These are phyloP conservation scores for Claviceps sp. DNA, from an alignment of 2,329 filamentous ascomycete species.

Conservation along the genomic window DNA sequence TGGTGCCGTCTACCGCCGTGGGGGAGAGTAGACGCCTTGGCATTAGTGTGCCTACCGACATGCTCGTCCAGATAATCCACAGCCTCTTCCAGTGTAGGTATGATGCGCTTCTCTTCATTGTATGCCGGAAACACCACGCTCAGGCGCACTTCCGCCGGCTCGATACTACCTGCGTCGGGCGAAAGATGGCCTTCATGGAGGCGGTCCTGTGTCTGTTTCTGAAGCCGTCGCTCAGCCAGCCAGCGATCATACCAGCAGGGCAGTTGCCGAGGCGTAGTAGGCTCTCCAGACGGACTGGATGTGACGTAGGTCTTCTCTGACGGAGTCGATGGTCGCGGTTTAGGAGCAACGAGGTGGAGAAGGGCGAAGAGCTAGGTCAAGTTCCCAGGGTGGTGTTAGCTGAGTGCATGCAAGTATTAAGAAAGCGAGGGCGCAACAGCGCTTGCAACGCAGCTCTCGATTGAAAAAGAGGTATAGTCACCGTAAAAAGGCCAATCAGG, in stretches of 20 bases:
- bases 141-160: conserved; percentile 69
- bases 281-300: conserved; percentile 43
- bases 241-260: conserved; percentile 82
- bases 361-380: conserved; percentile 40
- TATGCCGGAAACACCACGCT: conserved; percentile 90
- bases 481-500: conserved; percentile 22
- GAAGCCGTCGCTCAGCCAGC: conserved; percentile 45
- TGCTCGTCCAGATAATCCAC: conserved; percentile 70
- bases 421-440: not conserved
- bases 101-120: conserved; percentile 78
- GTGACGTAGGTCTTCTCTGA: conserved; percentile 83
- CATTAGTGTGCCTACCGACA: conserved; percentile 44
- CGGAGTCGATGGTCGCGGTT: conserved; percentile 56
- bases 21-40: conserved; percentile 10
- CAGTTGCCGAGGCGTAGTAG: conserved; percentile 33
- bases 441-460: too few relatives aligned
- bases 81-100: conserved; percentile 79
- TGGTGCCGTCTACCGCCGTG: conserved; percentile 21
- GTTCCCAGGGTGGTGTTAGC: conserved; percentile 5
- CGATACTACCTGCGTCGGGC: conserved; percentile 45
- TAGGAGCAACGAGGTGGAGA: conserved; percentile 65
- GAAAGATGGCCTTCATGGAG: conserved; percentile 25
- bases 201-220: conserved; percentile 22
- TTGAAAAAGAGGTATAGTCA: conserved; percentile 12
- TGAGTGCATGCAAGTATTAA: not conserved